Base-by-base conservation (phyloP, 2,329 filamentous ascomycete genomes). In the Amphichorda felina region DNA sequence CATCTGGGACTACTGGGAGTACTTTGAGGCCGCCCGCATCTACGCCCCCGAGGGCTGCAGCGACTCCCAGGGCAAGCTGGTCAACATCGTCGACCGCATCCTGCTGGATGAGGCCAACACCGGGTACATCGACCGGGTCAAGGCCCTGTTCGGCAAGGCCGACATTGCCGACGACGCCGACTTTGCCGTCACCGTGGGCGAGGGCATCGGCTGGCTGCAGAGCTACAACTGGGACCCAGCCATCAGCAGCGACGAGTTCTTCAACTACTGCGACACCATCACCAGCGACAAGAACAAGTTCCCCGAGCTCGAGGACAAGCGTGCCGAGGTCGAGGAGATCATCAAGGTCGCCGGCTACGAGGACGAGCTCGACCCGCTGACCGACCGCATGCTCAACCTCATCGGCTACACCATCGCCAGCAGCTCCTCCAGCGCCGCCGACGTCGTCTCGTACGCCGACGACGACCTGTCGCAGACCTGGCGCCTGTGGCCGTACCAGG, bases 1-100 rank as follows among this genome's bases (percentile, higher is more conserved):
- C 4, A 81, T 91, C 37, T 76, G 75, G 43, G 82, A 91, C 45
- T 89, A 79, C 56, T 89, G 82, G 68, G 51, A 70, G 46, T 75
- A 75, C 45, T 65, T 54, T 28, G 68, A 72, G 45, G 70, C 68
- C 1, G 63, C 64, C 0, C 59, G 64, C 2, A 49, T 64, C 10
- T 74, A 59, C 38, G 60, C 60, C 0, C 70, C 70, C 46, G 56
- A 66, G 0, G 68, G 72, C 22, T 91, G 85, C 49, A 68, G 87
- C 25, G 57, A 63, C 1, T 68, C 68, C 2, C 79, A 76, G 0
- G 75, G 82, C 49, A 76, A 63, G 40, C 47, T 74, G 9, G 68
- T 64, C 1, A 53, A 68, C 30, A 50, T 69, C 5, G 50, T 72
- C 16, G 71, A 75, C 48, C 64, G 59, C 29, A 66, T 73, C 25